Evolutionary conservation across 306 rosid species (phyloP), one percentile per base, ranked within the genome.

Genomic region (Lathyrus sativus): DNA sequence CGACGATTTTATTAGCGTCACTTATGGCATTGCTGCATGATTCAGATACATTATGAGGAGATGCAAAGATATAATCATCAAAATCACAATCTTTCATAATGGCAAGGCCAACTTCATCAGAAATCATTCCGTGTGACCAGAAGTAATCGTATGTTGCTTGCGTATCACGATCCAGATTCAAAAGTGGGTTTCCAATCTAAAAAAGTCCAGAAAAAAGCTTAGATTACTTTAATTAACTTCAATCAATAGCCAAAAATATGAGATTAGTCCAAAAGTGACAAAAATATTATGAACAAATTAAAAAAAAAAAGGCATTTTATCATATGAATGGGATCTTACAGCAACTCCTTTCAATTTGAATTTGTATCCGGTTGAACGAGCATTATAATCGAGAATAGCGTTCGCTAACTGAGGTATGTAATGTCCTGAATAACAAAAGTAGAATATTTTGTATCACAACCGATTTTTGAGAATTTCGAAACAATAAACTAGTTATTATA

Each of bases 81-180:
- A 91, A 91, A 71, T 85, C 85, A 38, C 96, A 91, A 0, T 87
- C 78, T 4, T 84, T 89, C 82, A 35, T 78, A 63, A 91, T 85
- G 19, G 87, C 68, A 18, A 87, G 85, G 26, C 95, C 90, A 54
- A 87, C 28, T 85, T 91, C 98, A 78, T 91, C 98, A 2, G 98
- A 91, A 68, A 91, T 87, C 98, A 91, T 87, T 64, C 98, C 96
- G 46, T 91, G 98, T 3, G 98, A 91, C 96, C 98, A 91, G 62
- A 84, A 91, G 78, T 28, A 89, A 73, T 91, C 96, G 22, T 91
- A 91, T 9, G 70, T 79, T 22, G 96, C 85, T 8, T 79, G 84
- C 42, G 22, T 29, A 75, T 89, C 96, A 8, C 87, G 84, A 48
- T 84, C 89, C 42, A 91, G 91, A 73, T 48, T 82, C 54, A 91